Percentiles rank a stretch among this genome's conserved stretches.
These are phyloP conservation scores for Zizania latifolia DNA, from an alignment of 176 grass and related monocot genomes.

Conservation along the genomic window DNA sequence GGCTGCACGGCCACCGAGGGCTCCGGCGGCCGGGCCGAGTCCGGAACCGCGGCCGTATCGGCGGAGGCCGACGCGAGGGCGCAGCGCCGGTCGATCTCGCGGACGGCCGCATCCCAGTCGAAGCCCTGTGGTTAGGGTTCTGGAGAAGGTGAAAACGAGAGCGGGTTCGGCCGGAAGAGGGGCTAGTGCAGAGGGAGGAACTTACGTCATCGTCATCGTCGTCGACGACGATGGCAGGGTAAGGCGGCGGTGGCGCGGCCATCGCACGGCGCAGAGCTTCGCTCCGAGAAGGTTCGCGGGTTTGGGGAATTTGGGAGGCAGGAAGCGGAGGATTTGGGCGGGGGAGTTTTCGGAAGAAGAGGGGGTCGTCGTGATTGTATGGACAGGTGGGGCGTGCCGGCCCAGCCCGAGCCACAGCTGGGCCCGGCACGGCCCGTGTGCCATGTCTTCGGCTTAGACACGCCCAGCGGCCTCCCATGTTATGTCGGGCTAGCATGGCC, in stretches of 20 bases:
- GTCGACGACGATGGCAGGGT: not conserved
- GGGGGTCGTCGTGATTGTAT: no score
- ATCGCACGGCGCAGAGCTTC: constrained; percentile 8
- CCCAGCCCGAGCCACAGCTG: no score
- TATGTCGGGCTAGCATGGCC: no score
- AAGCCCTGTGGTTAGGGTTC: constrained; percentile 57
- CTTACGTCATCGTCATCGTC: constrained; percentile 69
- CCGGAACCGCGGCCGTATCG: not conserved
- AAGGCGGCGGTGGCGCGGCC: constrained; percentile 15
- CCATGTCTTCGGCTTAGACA: no score
- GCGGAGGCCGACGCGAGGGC: constrained; percentile 25
- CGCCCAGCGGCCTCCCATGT: no score
- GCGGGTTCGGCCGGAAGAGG: not conserved
- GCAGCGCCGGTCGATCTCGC: constrained; percentile 55
- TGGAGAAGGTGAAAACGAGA: constrained; percentile 12
- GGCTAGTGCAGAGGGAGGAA: not conserved
- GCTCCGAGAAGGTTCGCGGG: constrained; percentile 10
- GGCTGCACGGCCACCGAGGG: not conserved
- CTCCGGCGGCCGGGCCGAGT: not conserved
- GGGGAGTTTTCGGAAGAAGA: not conserved
- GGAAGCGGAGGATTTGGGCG: constrained; percentile 32
- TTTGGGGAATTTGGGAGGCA: not conserved
- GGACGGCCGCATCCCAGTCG: constrained; percentile 79
- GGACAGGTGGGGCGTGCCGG: no score
- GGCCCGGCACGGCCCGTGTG: no score